These are phyloP conservation scores for Leishmania tarentolae DNA, from an alignment of 208 protist species.

Conservation along the genomic window DNA sequence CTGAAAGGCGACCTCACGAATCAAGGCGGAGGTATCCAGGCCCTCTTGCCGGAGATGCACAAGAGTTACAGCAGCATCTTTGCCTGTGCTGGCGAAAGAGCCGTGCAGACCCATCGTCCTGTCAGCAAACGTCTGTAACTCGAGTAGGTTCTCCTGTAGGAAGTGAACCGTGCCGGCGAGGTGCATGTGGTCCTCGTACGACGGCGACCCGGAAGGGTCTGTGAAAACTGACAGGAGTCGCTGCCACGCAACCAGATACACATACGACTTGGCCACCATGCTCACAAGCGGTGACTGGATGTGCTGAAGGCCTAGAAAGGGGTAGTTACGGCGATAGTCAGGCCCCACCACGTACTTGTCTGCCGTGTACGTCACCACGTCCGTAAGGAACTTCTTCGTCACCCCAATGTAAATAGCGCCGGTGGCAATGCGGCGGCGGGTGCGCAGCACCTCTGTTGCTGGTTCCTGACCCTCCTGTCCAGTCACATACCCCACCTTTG, in stretches of 20 bases:
- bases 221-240: conserved; percentile 62
- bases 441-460: conserved; percentile 58
- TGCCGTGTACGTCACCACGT: conserved; percentile 63
- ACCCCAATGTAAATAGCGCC: conserved; percentile 70
- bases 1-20: conserved; percentile 83
- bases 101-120: conserved; percentile 68
- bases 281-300: conserved; percentile 85
- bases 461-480: conserved; percentile 39
- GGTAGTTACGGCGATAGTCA: conserved; percentile 76
- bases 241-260: conserved; percentile 75
- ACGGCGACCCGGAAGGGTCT: conserved; percentile 36
- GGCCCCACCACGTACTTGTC: conserved; percentile 76
- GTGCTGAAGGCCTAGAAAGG: conserved; percentile 85
- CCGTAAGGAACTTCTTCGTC: conserved; percentile 62
- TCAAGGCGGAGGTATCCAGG: conserved; percentile 65
- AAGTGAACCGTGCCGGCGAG: conserved; percentile 81
- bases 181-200: conserved; percentile 78
- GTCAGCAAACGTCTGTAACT: conserved; percentile 58
- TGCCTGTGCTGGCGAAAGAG: conserved; percentile 56
- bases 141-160: conserved; percentile 67
- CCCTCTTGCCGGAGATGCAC: conserved; percentile 83
- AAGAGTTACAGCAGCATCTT: conserved; percentile 38
- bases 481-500: conserved; percentile 40
- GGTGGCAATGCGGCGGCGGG: conserved; percentile 72
- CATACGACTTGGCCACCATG: conserved; percentile 71